Percentiles rank a stretch among this genome's conserved stretches.
These are phyloP conservation scores for Avena insularis DNA, from an alignment of 176 grass and related monocot genomes.

Conservation along the genomic window DNA sequence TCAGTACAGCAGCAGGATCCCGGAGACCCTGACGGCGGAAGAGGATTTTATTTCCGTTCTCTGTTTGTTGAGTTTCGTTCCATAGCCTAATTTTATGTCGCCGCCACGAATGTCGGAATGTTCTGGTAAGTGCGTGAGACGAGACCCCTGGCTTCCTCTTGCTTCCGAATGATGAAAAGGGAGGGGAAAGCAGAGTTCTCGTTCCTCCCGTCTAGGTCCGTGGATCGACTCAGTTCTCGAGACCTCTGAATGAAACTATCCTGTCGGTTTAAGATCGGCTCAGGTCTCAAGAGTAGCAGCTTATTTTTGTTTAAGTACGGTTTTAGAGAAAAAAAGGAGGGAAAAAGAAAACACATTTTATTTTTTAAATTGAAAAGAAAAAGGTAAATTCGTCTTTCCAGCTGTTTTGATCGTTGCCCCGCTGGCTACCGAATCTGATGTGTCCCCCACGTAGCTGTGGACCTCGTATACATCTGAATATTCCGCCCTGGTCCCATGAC, in stretches of 20 bases:
- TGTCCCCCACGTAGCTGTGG: background rate
- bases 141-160: background rate
- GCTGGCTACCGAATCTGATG: background rate
- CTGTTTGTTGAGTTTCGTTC: background rate
- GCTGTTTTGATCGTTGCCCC: background rate
- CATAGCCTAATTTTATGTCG: background rate
- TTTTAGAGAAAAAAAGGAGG: background rate
- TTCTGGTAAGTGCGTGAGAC: background rate
- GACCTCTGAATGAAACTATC: too few species aligned
- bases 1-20: background rate
- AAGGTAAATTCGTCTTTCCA: background rate
- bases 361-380: background rate
- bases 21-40: background rate
- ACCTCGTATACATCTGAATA: slow-evolving; percentile 25
- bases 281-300: background rate
- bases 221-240: background rate
- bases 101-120: background rate
- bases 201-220: background rate
- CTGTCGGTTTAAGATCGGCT: background rate
- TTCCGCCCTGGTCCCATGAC: slow-evolving; percentile 34
- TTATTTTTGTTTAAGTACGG: background rate
- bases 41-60: background rate
- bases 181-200: background rate
- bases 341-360: background rate
- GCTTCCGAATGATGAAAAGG: background rate